A percentile compares a stretch with the other conserved stretches of the same genome.
Evolutionary conservation across 108 stramenopile genomes (phyloP).

Genomic region (Pseudonitzschia pungens): DNA sequence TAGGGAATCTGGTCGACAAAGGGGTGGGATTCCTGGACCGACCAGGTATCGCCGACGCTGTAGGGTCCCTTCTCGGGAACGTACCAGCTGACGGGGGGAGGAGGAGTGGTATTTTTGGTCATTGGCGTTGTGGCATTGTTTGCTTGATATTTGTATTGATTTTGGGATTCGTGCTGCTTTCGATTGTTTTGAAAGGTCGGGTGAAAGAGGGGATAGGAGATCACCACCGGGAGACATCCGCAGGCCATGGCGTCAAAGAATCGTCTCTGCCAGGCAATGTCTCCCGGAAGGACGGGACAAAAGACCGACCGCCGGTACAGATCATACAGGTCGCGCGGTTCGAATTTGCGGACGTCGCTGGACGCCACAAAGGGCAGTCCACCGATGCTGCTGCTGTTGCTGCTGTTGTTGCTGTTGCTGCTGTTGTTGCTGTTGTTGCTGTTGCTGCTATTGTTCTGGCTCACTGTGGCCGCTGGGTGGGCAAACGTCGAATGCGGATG

Average conservation of each 20-base stretch:
- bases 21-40: conserved; percentile 12
- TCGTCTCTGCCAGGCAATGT: conserved; percentile 44
- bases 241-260: conserved; percentile 52
- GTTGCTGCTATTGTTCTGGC: too few relatives aligned
- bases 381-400: neutral
- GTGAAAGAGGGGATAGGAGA: neutral
- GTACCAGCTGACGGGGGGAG: neutral
- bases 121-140: neutral
- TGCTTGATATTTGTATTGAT: neutral
- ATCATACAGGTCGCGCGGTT: neutral
- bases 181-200: neutral
- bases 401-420: too few relatives aligned
- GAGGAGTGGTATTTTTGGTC: too few relatives aligned
- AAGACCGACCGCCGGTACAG: conserved; percentile 44
- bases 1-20: neutral
- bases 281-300: conserved; percentile 39
- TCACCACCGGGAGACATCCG: conserved; percentile 53
- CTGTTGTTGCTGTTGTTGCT: too few relatives aligned
- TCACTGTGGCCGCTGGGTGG: too few relatives aligned
- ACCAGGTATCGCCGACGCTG: conserved; percentile 1
- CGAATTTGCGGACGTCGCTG: neutral
- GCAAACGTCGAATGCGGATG: too few relatives aligned
- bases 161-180: neutral
- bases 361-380: conserved; percentile 34
- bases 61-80: neutral